Conservation (phyloP, 139 green algal species). For the Klebsormidium nitens region DNA sequence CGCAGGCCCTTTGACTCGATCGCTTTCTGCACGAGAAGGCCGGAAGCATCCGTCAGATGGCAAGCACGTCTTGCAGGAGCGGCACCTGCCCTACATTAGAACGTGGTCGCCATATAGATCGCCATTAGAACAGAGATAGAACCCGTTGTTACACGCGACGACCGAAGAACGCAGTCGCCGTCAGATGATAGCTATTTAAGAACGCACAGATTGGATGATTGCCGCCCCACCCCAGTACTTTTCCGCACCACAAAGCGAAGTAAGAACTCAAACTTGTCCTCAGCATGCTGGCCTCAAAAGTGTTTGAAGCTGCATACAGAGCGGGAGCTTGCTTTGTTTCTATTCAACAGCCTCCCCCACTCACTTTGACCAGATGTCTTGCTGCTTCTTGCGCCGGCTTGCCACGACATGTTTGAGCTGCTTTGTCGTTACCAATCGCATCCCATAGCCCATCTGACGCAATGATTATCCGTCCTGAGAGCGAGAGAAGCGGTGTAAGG, state of each 20-base stretch:
- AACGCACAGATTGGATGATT: no score
- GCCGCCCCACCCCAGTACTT: no score
- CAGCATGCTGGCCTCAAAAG: constrained; percentile 8
- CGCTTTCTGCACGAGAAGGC: constrained; percentile 8
- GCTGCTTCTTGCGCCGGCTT: constrained; percentile 40
- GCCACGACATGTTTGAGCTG: constrained; percentile 42
- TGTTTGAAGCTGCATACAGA: constrained; percentile 10
- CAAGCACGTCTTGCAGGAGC: neutral
- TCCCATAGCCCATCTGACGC: constrained; percentile 87
- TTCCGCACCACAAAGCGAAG: no score
- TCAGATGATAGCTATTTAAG: neutral
- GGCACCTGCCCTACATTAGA: no score
- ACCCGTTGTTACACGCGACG: neutral
- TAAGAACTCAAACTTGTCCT: neutral
- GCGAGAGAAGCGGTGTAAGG: constrained; percentile 56
- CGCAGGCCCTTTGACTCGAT: constrained; percentile 44
- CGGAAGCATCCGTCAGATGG: neutral
- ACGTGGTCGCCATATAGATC: no score
- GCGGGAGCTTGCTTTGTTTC: no score
- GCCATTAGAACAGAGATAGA: no score
- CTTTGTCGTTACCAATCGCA: constrained; percentile 53
- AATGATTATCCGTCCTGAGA: constrained; percentile 66
- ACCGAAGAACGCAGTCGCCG: neutral
- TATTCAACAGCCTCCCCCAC: no score
- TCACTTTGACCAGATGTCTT: constrained; percentile 26